phyloP scores from a whole-genome alignment of 2,329 filamentous ascomycete genomes.

The Colletotrichum agaves region DNA sequence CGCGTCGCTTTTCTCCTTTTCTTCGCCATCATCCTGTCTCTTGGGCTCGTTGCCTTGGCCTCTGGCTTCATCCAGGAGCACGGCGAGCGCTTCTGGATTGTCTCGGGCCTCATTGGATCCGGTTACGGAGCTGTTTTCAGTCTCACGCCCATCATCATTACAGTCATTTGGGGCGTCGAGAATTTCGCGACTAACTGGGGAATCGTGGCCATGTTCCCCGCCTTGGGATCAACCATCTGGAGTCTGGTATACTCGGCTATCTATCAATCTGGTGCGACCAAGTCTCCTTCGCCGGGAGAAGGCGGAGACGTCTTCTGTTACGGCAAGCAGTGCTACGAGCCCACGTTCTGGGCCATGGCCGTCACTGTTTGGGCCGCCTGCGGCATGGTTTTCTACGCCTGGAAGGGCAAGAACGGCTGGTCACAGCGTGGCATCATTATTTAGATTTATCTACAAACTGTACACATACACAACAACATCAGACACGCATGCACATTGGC shows the following conservation, averaged over 20 bases:
- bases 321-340: constrained; percentile 82
- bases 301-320: constrained; percentile 75
- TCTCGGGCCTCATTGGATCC: constrained; percentile 85
- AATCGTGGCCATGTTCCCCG: constrained; percentile 91
- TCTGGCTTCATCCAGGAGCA: constrained; percentile 80
- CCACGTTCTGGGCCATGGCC: constrained; percentile 88
- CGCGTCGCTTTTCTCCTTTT: constrained; percentile 83
- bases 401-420: constrained; percentile 84
- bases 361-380: constrained; percentile 82
- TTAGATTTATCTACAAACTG: constrained; percentile 40
- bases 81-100: constrained; percentile 83
- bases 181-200: constrained; percentile 99
- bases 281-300: constrained; percentile 48
- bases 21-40: constrained; percentile 77
- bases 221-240: constrained; percentile 89
- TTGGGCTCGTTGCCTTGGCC: constrained; percentile 82
- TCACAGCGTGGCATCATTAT: constrained; percentile 77
- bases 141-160: constrained; percentile 89
- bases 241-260: constrained; percentile 86
- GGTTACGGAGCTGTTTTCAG: constrained; percentile 95
- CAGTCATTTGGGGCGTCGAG: constrained; percentile 98
- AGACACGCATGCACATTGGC: constrained; percentile 23
- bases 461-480: not conserved
- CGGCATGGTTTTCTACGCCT: constrained; percentile 78
- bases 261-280: constrained; percentile 75